Conservation (phyloP, 202 grass and related monocot species). For the Zizania palustris region DNA sequence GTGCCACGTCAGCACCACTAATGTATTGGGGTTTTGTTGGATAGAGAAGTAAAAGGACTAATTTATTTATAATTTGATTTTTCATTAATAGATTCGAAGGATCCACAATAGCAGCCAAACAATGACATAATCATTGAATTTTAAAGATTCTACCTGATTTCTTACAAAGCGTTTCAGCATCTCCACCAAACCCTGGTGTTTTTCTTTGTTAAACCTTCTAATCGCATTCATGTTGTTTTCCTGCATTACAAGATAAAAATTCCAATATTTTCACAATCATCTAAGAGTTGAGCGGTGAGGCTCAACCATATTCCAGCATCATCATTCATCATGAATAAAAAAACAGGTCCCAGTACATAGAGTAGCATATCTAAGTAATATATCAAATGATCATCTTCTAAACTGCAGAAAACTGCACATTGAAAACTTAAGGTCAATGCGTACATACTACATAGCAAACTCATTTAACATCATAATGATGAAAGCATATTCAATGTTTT, state of each 20-base stretch:
- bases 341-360: conserved; percentile 26
- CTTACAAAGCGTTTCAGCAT: conserved; percentile 92
- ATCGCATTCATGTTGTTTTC: conserved; percentile 91
- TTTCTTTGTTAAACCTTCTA: conserved; percentile 78
- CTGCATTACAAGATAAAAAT: conserved; percentile 45
- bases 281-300: conserved; percentile 13
- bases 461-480: conserved; percentile 1
- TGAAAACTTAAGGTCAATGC: neutral
- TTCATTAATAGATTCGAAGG: conserved; percentile 23
- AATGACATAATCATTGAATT: conserved; percentile 11
- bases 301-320: conserved; percentile 13
- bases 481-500: conserved; percentile 11
- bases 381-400: conserved; percentile 20
- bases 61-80: neutral
- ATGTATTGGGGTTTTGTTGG: neutral
- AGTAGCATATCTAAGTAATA: neutral
- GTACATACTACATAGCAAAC: conserved; percentile 8
- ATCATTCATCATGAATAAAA: neutral
- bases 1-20: too few species aligned
- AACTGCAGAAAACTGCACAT: neutral
- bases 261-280: neutral
- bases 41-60: neutral
- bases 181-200: conserved; percentile 59
- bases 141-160: conserved; percentile 67
- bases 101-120: conserved; percentile 2